Conservation (phyloP, 1,284 basidiomycete species). For the Boletus semigastroideus region DNA sequence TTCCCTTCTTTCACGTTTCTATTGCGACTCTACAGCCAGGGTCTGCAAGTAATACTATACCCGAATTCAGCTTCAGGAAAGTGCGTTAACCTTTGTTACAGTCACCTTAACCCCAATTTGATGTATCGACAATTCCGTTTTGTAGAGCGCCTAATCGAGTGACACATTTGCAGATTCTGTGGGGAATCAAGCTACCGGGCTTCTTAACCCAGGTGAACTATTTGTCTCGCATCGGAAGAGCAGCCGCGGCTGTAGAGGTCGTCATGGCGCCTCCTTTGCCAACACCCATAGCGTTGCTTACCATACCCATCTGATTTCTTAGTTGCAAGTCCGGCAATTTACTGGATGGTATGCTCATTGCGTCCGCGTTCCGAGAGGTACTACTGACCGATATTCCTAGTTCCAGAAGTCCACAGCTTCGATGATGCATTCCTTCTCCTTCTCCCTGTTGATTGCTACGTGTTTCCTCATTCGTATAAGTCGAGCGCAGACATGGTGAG, state of each 20-base stretch:
- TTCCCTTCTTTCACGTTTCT: not conserved
- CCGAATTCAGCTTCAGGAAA: not conserved
- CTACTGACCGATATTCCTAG: not conserved
- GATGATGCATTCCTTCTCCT: constrained; percentile 7
- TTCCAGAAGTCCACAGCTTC: not conserved
- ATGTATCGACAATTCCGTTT: not conserved
- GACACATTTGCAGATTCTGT: not conserved
- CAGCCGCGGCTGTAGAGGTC: not conserved
- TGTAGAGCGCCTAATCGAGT: not conserved
- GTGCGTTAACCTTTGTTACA: constrained; percentile 5
- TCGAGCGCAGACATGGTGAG: constrained; percentile 36
- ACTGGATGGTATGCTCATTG: constrained; percentile 3
- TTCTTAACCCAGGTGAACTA: constrained; percentile 16
- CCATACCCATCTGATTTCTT: not conserved
- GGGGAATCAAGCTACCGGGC: not conserved
- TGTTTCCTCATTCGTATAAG: constrained; percentile 18
- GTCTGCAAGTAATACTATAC: not conserved
- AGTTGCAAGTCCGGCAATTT: not conserved
- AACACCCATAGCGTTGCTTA: constrained; percentile 3
- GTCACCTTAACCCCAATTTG: not conserved
- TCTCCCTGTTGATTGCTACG: constrained; percentile 15
- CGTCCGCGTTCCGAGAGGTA: not conserved
- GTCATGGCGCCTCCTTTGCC: not conserved
- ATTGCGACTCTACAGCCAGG: not conserved
- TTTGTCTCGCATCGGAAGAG: not conserved